Base-by-base conservation (phyloP, 495 filamentous ascomycete genomes). In the Podospora sp. region DNA sequence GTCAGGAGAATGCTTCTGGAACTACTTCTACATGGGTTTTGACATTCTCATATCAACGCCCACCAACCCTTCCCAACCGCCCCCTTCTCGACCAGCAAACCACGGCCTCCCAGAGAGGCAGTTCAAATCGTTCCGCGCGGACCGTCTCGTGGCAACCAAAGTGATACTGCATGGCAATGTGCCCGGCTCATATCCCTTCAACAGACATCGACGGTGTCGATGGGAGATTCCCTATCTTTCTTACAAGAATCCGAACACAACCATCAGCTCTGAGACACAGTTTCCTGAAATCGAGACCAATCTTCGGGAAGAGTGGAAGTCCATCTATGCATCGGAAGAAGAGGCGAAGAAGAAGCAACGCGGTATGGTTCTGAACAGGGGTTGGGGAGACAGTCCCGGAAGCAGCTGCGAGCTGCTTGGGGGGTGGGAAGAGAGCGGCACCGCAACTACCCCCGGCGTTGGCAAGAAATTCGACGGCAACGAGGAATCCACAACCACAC, bases 161-260 rank as follows among this genome's bases (percentile, higher is more conserved):
- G 77, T 99, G 14, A 87, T 97, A 52, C 79, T 98, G 1, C 95
- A 99, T 78, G 92, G 89, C 33, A 99, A 99, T 72, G 88, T 99
- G 2, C 95, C 95, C 4, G 95, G 95, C 0, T 96, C 93, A 4
- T 97, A 97, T 79, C 90, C 93, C 6, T 99, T 99, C 81, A 97
- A 99, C 76, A 86, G 95, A 25, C 92, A 98, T 76, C 90, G 95
- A 9, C 87, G 95, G 67, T 92, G 89, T 69, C 88, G 93, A 29
- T 99, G 95, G 95, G 87, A 86, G 62, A 88, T 99, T 56, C 77
- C 84, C 57, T 86, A 92, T 65, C 75, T 89, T 18, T 69, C 72
- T 21, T 65, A 70, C 6, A 27, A 74, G 56, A 62, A 55, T 1
- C 33, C 71, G 9, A 62, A 69, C 18, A 68, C 75, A 9, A 66